phyloP scores from a whole-genome alignment of 2,329 filamentous ascomycete genomes.

The Emmonsiellopsis sp. region DNA sequence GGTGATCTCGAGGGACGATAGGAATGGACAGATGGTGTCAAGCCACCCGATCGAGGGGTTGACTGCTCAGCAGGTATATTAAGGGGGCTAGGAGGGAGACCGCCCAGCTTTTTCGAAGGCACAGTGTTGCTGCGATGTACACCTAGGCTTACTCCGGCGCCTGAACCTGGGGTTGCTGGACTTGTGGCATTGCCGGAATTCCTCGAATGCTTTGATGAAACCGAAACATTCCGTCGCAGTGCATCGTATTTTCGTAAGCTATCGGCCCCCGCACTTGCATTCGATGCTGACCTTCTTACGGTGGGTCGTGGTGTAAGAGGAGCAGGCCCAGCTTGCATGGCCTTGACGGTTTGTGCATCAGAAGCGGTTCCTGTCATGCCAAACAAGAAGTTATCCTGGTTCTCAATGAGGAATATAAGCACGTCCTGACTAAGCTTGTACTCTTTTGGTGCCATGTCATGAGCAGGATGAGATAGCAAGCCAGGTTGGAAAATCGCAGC shows the following conservation, averaged over 20 bases:
- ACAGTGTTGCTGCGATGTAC: constrained; percentile 83
- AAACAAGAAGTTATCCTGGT: constrained; percentile 96
- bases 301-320: constrained; percentile 38
- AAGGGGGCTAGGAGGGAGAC: constrained; percentile 19
- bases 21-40: constrained; percentile 20
- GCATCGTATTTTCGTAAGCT: constrained; percentile 69
- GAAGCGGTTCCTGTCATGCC: constrained; percentile 98
- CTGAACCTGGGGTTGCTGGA: constrained; percentile 51
- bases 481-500: constrained; percentile 97
- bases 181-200: constrained; percentile 59
- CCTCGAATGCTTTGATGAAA: constrained; percentile 80
- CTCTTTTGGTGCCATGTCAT: constrained; percentile 91
- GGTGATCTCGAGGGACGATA: constrained; percentile 18
- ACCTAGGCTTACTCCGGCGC: constrained; percentile 38
- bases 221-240: constrained; percentile 77
- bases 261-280: constrained; percentile 78
- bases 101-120: constrained; percentile 63
- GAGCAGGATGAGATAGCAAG: constrained; percentile 82
- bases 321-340: constrained; percentile 55
- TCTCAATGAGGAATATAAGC: constrained; percentile 94
- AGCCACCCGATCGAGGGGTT: constrained; percentile 35
- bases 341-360: constrained; percentile 65
- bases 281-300: constrained; percentile 69
- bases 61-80: constrained; percentile 12
- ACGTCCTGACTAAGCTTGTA: constrained; percentile 95